Base-by-base conservation (phyloP, 805 yeast genomes). In the Zygoascus bituminiphila region DNA sequence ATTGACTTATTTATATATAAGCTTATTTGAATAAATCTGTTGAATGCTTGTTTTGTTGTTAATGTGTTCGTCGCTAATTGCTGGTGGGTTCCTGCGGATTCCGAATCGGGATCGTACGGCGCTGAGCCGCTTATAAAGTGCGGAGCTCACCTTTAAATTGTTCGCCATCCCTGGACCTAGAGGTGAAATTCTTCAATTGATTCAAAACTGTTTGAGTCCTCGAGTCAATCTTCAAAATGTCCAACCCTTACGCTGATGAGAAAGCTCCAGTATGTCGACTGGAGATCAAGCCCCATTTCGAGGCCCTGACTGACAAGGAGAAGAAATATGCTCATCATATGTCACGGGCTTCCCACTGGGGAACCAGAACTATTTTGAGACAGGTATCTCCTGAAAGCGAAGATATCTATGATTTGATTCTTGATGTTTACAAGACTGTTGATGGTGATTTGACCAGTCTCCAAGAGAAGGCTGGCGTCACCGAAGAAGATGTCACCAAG, bases 371-470 rank as follows among this genome's bases (percentile, higher is more conserved):
- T 5, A 86, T 84, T 1, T 69, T 86, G 51, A 74, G 95, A 59
- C 87, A 88, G 37, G 94, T 88, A 5, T 81, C 89, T 9, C 83
- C 84, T 20, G 95, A 88, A 59, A 77, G 88, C 51, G 95, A 88
- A 64, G 62, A 66, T 20, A 83, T 87, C 51, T 86, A 72, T 60
- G 89, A 88, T 56, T 69, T 87, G 58, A 75, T 88, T 45, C 63
- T 88, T 53, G 60, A 63, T 1, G 66, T 87, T 49, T 88, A 87
- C 62, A 62, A 65, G 1, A 64, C 77, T 47, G 50, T 71, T n/a
- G 68, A 69, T 2, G 76, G 76, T 5, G 78, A 82, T 45, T 74
- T 75, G 51, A 62, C 70, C 8, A 57, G 57, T 22, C 68, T 86
- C 62, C 86, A 29, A 23, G 31, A 25, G 2, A 24, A 29, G 5